A percentile compares a stretch with the other conserved stretches of the same genome.
Conservation (phyloP, 257 asterid species). For the Primulina huaijiensis region DNA sequence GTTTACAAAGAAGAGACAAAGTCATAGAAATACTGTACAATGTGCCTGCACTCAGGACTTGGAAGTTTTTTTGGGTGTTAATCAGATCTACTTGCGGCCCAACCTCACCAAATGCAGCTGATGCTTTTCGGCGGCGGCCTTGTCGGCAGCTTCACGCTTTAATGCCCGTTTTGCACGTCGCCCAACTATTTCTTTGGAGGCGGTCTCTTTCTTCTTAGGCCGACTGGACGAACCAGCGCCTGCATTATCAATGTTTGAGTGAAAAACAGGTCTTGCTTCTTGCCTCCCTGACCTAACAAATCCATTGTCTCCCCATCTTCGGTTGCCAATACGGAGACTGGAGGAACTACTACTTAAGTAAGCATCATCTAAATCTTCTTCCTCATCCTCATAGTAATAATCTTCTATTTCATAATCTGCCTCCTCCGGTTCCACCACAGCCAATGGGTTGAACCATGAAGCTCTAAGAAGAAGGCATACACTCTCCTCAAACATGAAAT, state of each 20-base stretch:
- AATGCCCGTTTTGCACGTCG: conserved; percentile 79
- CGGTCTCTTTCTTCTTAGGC: conserved; percentile 43
- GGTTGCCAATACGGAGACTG: conserved; percentile 57
- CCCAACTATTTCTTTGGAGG: conserved; percentile 53
- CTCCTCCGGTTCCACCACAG: conserved; percentile 60
- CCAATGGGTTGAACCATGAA: conserved; percentile 72
- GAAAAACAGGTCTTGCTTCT: conserved; percentile 62
- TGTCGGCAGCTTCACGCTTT: conserved; percentile 79
- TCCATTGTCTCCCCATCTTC: conserved; percentile 87
- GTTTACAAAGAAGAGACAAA: background rate
- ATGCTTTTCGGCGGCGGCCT: conserved; percentile 73
- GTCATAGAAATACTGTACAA: conserved; percentile 4
- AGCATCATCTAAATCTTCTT: conserved; percentile 51
- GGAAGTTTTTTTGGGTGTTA: conserved; percentile 5
- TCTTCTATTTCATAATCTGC: conserved; percentile 47
- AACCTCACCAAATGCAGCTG: conserved; percentile 58
- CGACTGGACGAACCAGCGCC: conserved; percentile 70
- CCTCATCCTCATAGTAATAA: conserved; percentile 48
- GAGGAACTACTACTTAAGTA: conserved; percentile 50
- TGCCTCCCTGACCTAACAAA: conserved; percentile 80
- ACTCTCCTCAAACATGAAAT: conserved; percentile 90
- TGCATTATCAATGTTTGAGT: conserved; percentile 29
- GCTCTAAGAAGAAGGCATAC: conserved; percentile 93
- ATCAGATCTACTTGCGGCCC: conserved; percentile 37
- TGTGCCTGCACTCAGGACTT: conserved; percentile 11